Conservation (phyloP, 2,329 filamentous ascomycete species). For the Penicillium sp. region DNA sequence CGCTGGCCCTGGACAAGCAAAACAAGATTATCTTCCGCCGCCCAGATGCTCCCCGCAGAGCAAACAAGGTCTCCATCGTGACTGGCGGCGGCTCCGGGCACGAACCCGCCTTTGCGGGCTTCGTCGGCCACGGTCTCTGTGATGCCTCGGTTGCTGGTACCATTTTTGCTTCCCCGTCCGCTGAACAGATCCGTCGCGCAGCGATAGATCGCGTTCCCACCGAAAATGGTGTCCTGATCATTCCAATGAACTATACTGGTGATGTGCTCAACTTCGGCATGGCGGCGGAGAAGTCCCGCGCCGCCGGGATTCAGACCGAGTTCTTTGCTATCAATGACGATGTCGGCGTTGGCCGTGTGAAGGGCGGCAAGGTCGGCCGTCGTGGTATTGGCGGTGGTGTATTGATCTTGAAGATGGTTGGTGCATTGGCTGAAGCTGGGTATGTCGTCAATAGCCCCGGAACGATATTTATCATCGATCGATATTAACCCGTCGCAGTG, state of each 20-base stretch:
- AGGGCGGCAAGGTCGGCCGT: constrained; percentile 87
- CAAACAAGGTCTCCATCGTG: constrained; percentile 73
- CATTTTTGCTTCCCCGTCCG: constrained; percentile 79
- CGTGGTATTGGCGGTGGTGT: constrained; percentile 91
- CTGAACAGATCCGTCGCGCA: constrained; percentile 78
- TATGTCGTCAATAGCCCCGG: constrained; percentile 32
- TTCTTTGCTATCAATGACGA: constrained; percentile 94
- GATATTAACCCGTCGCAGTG: constrained; percentile 28
- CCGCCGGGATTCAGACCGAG: constrained; percentile 73
- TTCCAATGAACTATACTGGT: constrained; percentile 94
- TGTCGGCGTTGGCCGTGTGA: constrained; percentile 78
- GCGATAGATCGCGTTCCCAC: constrained; percentile 73
- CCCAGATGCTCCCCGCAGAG: constrained; percentile 51
- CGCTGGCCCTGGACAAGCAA: constrained; percentile 71
- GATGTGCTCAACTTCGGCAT: constrained; percentile 92
- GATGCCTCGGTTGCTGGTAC: constrained; percentile 82
- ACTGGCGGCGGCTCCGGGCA: constrained; percentile 89
- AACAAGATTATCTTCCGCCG: constrained; percentile 85
- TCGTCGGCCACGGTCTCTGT: constrained; percentile 80
- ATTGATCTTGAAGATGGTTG: constrained; percentile 85
- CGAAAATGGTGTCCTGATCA: constrained; percentile 76
- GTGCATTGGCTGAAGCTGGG: constrained; percentile 76
- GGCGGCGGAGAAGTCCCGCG: constrained; percentile 88
- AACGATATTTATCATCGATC: not conserved
- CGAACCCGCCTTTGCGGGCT: constrained; percentile 83